Conservation (phyloP, 345 rosid genomes). For the Laguncularia racemosa region DNA sequence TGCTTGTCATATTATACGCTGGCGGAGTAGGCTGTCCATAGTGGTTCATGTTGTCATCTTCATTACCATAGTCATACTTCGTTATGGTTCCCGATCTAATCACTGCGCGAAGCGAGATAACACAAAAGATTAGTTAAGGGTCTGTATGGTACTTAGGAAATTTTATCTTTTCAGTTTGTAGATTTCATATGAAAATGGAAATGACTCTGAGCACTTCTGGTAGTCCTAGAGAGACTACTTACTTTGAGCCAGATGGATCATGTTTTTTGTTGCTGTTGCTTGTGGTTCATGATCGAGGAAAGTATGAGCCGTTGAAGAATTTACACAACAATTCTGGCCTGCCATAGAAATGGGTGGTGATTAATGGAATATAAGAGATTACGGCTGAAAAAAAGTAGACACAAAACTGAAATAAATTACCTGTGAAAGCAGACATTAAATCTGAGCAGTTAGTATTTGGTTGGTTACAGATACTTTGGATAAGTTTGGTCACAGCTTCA, state of each 20-base stretch:
- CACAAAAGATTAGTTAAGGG: neutral
- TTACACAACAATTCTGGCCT: slow-evolving; percentile 32
- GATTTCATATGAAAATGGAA: neutral
- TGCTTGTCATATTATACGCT: slow-evolving; percentile 27
- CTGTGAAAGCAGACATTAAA: slow-evolving; percentile 21
- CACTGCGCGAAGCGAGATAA: slow-evolving; percentile 16
- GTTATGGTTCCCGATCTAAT: slow-evolving; percentile 31
- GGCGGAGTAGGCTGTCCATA: slow-evolving; percentile 51
- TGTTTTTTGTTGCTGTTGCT: slow-evolving; percentile 31
- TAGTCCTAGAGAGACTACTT: slow-evolving; percentile 5
- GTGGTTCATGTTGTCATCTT: slow-evolving; percentile 31
- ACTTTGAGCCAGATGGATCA: slow-evolving; percentile 38
- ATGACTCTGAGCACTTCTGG: neutral
- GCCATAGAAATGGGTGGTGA: neutral
- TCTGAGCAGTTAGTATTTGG: slow-evolving; percentile 20
- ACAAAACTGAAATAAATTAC: slow-evolving; percentile 8
- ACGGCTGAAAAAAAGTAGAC: neutral
- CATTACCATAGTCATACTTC: slow-evolving; percentile 40
- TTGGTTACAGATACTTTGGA: slow-evolving; percentile 13
- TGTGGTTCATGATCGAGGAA: slow-evolving; percentile 23
- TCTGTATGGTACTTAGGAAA: neutral
- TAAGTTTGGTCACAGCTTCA: slow-evolving; percentile 15
- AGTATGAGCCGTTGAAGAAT: slow-evolving; percentile 14
- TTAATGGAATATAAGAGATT: too few species aligned
- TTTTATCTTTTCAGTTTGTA: neutral